Conservation (phyloP, 306 rosid species). For the Bauhinia variegata region DNA sequence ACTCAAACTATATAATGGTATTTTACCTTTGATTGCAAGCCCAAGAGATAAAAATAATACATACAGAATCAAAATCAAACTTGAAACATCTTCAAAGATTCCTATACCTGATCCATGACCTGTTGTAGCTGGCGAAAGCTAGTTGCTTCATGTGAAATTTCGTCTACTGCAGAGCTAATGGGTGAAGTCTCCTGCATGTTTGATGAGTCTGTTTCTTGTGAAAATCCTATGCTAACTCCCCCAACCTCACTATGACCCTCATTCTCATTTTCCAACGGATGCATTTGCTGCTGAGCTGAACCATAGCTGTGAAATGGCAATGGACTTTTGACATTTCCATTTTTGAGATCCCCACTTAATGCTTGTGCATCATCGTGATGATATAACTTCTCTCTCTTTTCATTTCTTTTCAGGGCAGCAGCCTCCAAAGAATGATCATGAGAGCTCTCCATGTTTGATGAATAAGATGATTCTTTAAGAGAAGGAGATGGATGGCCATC, state of each 20-base stretch:
- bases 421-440: constrained; percentile 50
- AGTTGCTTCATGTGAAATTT: constrained; percentile 59
- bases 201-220: constrained; percentile 62
- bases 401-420: constrained; percentile 43
- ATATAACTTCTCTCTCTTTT: constrained; percentile 43
- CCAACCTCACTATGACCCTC: constrained; percentile 70
- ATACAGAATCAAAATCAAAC: constrained; percentile 19
- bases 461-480: constrained; percentile 59
- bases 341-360: constrained; percentile 43
- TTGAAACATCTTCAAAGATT: constrained; percentile 20
- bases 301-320: constrained; percentile 42
- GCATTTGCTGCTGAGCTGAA: constrained; percentile 50
- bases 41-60: constrained; percentile 16
- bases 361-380: constrained; percentile 39
- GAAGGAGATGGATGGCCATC: constrained; percentile 45
- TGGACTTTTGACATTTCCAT: constrained; percentile 37
- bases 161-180: constrained; percentile 52
- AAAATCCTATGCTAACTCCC: constrained; percentile 55
- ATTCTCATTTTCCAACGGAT: constrained; percentile 61
- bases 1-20: background rate
- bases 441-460: constrained; percentile 60
- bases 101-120: constrained; percentile 69
- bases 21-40: constrained; percentile 23
- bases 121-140: constrained; percentile 76
- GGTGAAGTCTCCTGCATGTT: constrained; percentile 64